Base-by-base conservation (phyloP, 768 basidiomycete genomes). In the Lentinula aciculospora region DNA sequence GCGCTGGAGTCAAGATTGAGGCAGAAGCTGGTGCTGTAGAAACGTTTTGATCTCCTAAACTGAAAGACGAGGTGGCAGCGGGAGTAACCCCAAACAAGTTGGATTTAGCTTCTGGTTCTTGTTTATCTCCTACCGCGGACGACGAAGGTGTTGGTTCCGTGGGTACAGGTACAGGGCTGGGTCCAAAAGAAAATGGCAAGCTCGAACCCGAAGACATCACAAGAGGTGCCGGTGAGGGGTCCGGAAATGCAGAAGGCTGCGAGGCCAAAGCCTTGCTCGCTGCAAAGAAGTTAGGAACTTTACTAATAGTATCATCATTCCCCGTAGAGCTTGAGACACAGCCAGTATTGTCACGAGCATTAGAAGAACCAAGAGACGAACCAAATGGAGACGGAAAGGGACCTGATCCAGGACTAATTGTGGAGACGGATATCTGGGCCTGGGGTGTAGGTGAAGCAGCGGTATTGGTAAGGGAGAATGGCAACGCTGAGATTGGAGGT, bases 201-300 rank as follows among this genome's bases (percentile, higher is more conserved):
- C 23, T 25, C 2, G 51, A 53, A 4, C 12, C 17, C 9, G 19
- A 21, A 32, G 32, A 9, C 25, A 23, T 9, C 9, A 17, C 4
- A 27, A 25, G 4, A 17, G 49, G 32, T 21, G 32, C 29, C 49
- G 21, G 17, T 12, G 51, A 15, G 5, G 36, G 8, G 21, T 6
- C 12, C 27, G 36, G 17, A 9, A 19, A n/a, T 21, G 85, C 83
- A 15, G 32, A 32, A 32, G 49, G 34, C 34, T 40, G 48, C 27
- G 36, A 31, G 27, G 48, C 23, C 42, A 58, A 37, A 23, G 42
- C 7, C 34, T 61, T 61, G 53, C 44, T 40, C 32, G 63, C 77
- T 27, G 81, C 75, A 58, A 89, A 89, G 68, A 89, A 87, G 67
- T 87, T 81, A 7, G 86, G 86, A 34, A 86, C 66, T 4, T 72